Evolutionary conservation across 768 basidiomycete species (phyloP), one percentile per base, ranked within the genome.

Genomic region (Pulveroboletus ravenelii): DNA sequence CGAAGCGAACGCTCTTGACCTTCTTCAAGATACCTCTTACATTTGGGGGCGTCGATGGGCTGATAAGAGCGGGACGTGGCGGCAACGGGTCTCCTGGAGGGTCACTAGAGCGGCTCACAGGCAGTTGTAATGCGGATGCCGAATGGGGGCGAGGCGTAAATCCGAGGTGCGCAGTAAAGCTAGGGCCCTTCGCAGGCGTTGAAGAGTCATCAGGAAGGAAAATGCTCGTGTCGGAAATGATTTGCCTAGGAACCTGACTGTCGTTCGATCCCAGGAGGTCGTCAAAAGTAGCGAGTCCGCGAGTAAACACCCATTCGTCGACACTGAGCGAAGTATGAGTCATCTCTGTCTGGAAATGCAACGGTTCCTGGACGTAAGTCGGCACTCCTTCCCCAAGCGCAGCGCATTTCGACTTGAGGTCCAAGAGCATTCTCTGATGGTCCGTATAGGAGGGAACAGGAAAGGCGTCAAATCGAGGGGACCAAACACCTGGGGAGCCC

Each of bases 21-120:
- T 67, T 70, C 63, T 74, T 74, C 52, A 74, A 59, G 42, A 74
- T 74, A 20, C 72, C 65, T 47, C 64, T 64, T 17, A 68, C 64
- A 0, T 64, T 63, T 7, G 59, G 56, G 40, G 66, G 57, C 29
- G 63, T 71, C 5, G 60, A 62, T 23, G 58, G 62, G 44, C 43
- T 60, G 53, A 60, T 43, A 41, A 65, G 56, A 37, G 52, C 62
- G 25, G 61, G 53, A 25, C 58, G 60, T 13, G 56, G 59, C 7
- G 59, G 62, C 17, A 61, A 53, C 17, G 62, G 57, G 27, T 53
- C 17, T 13, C 41, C 36, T 32, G 62, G 69, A 35, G 62, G 67
- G 20, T 41, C 43, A 20, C 42, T 55, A 17, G 49, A 37, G 14
- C 25, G 30, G 2, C 31, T 37, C 52, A 46, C 14, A n/a, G 58